Base-by-base conservation (phyloP, 306 rosid genomes). In the Vicia villosa region DNA sequence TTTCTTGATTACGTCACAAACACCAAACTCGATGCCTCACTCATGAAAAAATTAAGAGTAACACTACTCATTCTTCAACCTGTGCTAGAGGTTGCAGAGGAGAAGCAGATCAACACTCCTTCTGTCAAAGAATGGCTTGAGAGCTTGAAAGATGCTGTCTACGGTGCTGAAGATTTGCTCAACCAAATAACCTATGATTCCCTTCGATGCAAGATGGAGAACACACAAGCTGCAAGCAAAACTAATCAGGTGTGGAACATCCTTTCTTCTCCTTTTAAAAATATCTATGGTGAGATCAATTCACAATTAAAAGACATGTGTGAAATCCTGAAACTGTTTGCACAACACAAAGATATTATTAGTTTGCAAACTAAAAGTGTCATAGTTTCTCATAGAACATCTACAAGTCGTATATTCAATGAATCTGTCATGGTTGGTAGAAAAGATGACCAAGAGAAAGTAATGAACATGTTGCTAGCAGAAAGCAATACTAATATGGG, bases 261-360 rank as follows among this genome's bases (percentile, higher is more conserved):
- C 49, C 37, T 10, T 24, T 17, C 34, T 16, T 55, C 8, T 1
- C 1, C 80, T 37, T 69, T 61, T 45, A 74, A 68, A 19, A 80
- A 55, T 14, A 68, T 83, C 42, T 46, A 54, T 24, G 38, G 66
- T 50, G 75, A 74, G 30, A 54, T 79, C 16, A 83, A 83, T 54
- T 38, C 70, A 17, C 61, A 52, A 60, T 26, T 83, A 70, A 62
- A 55, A 52, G 65, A 11, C 26, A 43, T 69, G 14, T 69, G 43
- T 58, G 60, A 73, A 17, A 72, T 57, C 69, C 46, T 83, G n/a
- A 7, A 62, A 49, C 49, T 3, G 28, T 69, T 79, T 69, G 73
- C 74, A 10, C 61, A 77, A 13, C 68, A 56, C 2, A 56, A 7
- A 80, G 74, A 80, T 11, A 81, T 73, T 3, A 51, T 83, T 2